Evolutionary conservation across 768 basidiomycete genomes (phyloP).

Genomic region (Xerocomellus amylosporus): DNA sequence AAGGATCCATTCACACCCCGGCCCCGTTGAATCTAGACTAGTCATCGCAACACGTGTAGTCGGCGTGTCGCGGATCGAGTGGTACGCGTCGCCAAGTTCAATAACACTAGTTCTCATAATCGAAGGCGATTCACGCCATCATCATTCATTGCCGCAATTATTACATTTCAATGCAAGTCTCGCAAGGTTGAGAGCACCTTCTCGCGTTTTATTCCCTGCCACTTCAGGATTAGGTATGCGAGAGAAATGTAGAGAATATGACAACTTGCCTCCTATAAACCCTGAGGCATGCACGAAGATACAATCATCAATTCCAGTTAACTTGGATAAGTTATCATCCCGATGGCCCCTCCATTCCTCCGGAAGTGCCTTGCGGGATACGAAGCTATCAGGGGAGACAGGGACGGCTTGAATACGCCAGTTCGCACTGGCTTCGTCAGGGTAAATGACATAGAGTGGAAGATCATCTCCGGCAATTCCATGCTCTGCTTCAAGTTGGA

Average conservation of each 20-base stretch:
- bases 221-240: constrained; percentile 11
- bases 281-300: constrained; percentile 95
- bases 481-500: constrained; percentile 72
- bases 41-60: constrained; percentile 12
- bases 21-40: constrained; percentile 7
- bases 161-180: constrained; percentile 53
- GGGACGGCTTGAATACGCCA: constrained; percentile 97
- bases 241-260: not conserved
- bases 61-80: constrained; percentile 11
- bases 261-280: constrained; percentile 83
- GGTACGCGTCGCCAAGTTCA: constrained; percentile 10
- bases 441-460: constrained; percentile 85
- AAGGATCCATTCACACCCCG: constrained; percentile 9
- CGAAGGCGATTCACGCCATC: constrained; percentile 14
- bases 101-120: constrained; percentile 7
- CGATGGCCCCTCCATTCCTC: constrained; percentile 91
- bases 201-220: constrained; percentile 83
- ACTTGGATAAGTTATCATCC: constrained; percentile 73
- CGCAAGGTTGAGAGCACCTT: constrained; percentile 82
- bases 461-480: constrained; percentile 44
- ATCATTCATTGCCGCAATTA: constrained; percentile 16
- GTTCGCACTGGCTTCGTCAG: constrained; percentile 68
- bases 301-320: constrained; percentile 74
- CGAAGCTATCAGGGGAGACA: constrained; percentile 75
- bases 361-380: constrained; percentile 88